These are phyloP conservation scores for Stevia rebaudiana DNA, from an alignment of 140 eudicot species.

Conservation along the genomic window DNA sequence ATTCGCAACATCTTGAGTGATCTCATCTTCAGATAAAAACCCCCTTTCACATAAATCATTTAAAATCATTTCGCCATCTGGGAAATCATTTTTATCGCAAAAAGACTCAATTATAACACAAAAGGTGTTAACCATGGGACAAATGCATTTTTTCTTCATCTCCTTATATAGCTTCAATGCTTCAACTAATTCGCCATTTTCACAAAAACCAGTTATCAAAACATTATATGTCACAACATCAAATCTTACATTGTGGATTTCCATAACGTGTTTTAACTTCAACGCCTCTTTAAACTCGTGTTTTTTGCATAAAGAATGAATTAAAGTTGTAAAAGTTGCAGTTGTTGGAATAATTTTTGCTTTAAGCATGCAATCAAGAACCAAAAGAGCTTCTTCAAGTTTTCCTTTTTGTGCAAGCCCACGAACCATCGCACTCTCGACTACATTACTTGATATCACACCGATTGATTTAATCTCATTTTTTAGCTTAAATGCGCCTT, in stretches of 20 bases:
- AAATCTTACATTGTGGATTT: constrained; percentile 43
- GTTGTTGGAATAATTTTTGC: constrained; percentile 53
- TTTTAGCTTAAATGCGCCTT: constrained; percentile 52
- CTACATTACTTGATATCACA: constrained; percentile 38
- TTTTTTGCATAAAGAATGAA: constrained; percentile 74
- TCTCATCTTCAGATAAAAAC: constrained; percentile 40
- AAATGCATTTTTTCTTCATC: constrained; percentile 58
- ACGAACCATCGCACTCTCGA: constrained; percentile 81
- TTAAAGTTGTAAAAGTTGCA: constrained; percentile 73
- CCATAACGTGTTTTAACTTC: constrained; percentile 51
- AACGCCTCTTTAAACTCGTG: constrained; percentile 44
- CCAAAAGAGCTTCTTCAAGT: constrained; percentile 61
- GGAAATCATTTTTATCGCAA: constrained; percentile 29
- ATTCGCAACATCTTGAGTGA: constrained; percentile 25
- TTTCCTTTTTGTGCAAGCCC: constrained; percentile 69
- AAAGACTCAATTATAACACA: constrained; percentile 40
- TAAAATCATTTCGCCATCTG: constrained; percentile 47
- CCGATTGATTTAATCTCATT: constrained; percentile 50
- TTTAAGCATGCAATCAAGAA: constrained; percentile 64
- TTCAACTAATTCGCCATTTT: constrained; percentile 35
- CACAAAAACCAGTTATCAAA: constrained; percentile 55
- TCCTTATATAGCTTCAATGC: constrained; percentile 68
- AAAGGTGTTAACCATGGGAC: constrained; percentile 58
- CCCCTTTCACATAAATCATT: constrained; percentile 62
- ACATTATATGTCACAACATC: constrained; percentile 79